Base-by-base conservation (phyloP, 441 rosid genomes). In the Arabidopsis lyrata region DNA sequence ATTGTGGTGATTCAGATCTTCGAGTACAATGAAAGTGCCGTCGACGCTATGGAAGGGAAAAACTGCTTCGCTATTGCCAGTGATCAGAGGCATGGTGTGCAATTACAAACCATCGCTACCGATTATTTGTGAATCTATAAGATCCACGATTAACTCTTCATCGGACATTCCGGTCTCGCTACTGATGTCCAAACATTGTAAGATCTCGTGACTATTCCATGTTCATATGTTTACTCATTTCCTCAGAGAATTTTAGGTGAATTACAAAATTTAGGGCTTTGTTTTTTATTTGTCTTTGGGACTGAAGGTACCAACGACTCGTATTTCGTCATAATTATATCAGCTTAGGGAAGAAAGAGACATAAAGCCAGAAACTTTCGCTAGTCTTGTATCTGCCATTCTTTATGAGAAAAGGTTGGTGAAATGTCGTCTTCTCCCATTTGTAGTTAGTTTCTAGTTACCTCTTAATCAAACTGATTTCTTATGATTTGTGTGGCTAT, bases 21-120 rank as follows among this genome's bases (percentile, higher is more conserved):
- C 68, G 99, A 95, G 81, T 95, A 95, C 85, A 92, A 95, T 85
- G 96, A 97, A 52, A 95, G 99, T 69, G 97, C 97, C 52, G 83
- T 92, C 9, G 84, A 92, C n/a, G 99, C 97, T 8, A 95, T 95
- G 99, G 97, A 92, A 6, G 99, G 99, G 13, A 95, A 89, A 86
- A 92, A 90, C 82, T 95, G 97, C 68, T 95, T 92, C 81, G 97
- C 96, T 53, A 92, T 95, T 49, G 97, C 94, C 55, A 95, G 97
- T 78, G 97, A 92, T 72, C 86, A 97, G 15, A 78, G 97, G 11
- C 88, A 92, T 11, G 97, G 97, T 12, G 94, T 95, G 39, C 97
- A 92, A 82, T 89, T 95, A 67, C 97, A 89, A 76, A 95, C 99
- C 13, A 76, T 95, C 65, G 96, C 97, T 61, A 95, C 97, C 0